Percentiles rank a stretch among this genome's conserved stretches.
Conservation (phyloP, 495 filamentous ascomycete species). For the Penicillium coprophilum region DNA sequence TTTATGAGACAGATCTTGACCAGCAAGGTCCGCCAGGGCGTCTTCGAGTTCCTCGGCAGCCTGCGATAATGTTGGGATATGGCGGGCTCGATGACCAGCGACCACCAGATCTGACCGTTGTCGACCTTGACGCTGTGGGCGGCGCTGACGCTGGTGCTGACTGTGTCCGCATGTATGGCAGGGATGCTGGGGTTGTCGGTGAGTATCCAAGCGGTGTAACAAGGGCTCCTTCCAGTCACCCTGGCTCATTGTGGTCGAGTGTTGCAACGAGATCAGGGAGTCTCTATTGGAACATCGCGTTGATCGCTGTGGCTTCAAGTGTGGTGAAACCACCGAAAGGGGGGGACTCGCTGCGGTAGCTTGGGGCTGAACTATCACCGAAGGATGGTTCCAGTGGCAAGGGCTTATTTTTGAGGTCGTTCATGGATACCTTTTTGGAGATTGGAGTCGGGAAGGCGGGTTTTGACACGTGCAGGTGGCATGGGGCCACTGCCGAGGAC, state of each 20-base stretch:
- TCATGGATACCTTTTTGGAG: constrained; percentile 20
- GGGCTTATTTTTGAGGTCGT: constrained; percentile 45
- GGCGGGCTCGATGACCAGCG: constrained; percentile 12
- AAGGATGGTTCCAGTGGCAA: constrained; percentile 45
- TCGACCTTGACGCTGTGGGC: background rate
- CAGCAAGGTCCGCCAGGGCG: constrained; percentile 27
- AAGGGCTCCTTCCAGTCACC: background rate
- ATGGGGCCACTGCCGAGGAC: background rate
- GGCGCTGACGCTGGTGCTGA: background rate
- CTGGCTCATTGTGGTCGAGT: background rate
- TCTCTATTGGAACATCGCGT: background rate
- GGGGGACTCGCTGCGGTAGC: constrained; percentile 21
- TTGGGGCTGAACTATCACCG: constrained; percentile 32
- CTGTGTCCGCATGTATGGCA: background rate
- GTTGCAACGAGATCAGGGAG: background rate
- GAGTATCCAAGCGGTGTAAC: background rate
- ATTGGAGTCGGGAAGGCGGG: constrained; percentile 7
- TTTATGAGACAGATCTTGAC: constrained; percentile 11
- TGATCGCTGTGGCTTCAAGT: background rate
- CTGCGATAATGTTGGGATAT: constrained; percentile 30
- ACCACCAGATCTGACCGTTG: background rate
- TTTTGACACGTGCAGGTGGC: background rate
- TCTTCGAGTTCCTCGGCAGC: constrained; percentile 38
- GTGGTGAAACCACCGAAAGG: background rate
- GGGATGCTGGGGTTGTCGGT: background rate